phyloP scores from a whole-genome alignment of 441 rosid genomes.

The Pelargonium fulgidum region DNA sequence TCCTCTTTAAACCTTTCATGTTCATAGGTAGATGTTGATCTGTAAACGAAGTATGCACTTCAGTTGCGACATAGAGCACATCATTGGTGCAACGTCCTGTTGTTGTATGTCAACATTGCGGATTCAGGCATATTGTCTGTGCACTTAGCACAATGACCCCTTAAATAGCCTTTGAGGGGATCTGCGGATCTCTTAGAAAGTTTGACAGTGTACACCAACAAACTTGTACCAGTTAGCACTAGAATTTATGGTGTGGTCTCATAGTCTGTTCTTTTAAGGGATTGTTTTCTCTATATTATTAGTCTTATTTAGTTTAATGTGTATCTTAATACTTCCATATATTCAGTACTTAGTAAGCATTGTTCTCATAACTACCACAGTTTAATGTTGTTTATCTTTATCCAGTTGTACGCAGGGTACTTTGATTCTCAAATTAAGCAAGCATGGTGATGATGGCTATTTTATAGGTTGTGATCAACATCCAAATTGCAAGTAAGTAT shows the following conservation, averaged over 20 bases:
- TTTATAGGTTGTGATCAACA: constrained; percentile 87
- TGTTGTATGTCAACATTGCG: too few relatives aligned
- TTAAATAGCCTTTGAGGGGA: background rate
- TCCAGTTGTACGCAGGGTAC: constrained; percentile 87
- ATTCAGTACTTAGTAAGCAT: too few relatives aligned
- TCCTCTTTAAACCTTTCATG: background rate
- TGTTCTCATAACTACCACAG: background rate
- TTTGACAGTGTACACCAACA: background rate
- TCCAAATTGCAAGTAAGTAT: constrained; percentile 92
- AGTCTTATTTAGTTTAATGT: too few relatives aligned
- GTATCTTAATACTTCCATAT: background rate
- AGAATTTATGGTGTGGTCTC: background rate
- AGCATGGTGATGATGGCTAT: constrained; percentile 67
- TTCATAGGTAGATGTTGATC: background rate
- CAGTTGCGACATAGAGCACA: background rate
- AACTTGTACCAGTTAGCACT: background rate
- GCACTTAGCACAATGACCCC: background rate
- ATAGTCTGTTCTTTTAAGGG: background rate
- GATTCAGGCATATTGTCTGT: too few relatives aligned
- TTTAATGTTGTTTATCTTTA: constrained; percentile 19
- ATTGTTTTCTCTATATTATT: background rate
- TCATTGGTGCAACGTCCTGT: background rate
- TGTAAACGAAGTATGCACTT: background rate
- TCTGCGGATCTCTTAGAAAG: background rate
- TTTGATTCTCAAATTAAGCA: constrained; percentile 79